Conservation (phyloP, 2,329 filamentous ascomycete genomes). For the Pseudopithomyces chartarum region DNA sequence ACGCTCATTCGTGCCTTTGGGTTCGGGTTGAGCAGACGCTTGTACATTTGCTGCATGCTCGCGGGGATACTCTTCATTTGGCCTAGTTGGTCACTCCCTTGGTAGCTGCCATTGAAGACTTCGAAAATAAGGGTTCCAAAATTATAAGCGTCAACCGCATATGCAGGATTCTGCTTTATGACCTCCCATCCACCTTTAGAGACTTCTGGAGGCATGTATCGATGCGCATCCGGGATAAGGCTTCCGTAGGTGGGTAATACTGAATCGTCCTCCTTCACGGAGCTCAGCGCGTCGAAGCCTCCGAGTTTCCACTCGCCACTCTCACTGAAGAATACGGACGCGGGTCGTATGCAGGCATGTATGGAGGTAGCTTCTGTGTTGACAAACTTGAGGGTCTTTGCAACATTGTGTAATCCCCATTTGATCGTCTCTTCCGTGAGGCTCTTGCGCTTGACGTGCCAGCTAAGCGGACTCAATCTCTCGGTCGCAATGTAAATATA, state of each 20-base stretch:
- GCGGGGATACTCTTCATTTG: conserved; percentile 86
- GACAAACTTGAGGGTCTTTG: conserved; percentile 94
- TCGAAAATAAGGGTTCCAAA: conserved; percentile 86
- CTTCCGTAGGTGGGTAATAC: conserved; percentile 91
- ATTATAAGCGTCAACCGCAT: conserved; percentile 85
- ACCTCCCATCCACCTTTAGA: conserved; percentile 87
- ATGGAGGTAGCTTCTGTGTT: conserved; percentile 92
- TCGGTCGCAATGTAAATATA: conserved; percentile 98
- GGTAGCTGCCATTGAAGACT: conserved; percentile 86
- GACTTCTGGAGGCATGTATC: conserved; percentile 87
- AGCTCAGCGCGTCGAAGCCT: conserved; percentile 92
- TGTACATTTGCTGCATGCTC: conserved; percentile 89
- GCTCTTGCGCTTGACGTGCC: conserved; percentile 88
- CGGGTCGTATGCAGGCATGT: conserved; percentile 83
- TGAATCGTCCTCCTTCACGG: conserved; percentile 93
- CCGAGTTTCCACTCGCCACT: conserved; percentile 98
- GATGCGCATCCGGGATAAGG: conserved; percentile 79
- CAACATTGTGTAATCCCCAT: conserved; percentile 90
- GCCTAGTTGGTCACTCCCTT: conserved; percentile 76
- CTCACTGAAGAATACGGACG: conserved; percentile 90
- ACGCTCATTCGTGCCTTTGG: conserved; percentile 87
- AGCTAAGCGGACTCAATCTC: conserved; percentile 81
- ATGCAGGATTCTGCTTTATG: conserved; percentile 80
- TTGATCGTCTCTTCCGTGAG: conserved; percentile 90
- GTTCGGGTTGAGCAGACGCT: conserved; percentile 83